These are phyloP conservation scores for Tetrapyrgos nigripes DNA, from an alignment of 1,284 basidiomycete genomes.

Conservation along the genomic window DNA sequence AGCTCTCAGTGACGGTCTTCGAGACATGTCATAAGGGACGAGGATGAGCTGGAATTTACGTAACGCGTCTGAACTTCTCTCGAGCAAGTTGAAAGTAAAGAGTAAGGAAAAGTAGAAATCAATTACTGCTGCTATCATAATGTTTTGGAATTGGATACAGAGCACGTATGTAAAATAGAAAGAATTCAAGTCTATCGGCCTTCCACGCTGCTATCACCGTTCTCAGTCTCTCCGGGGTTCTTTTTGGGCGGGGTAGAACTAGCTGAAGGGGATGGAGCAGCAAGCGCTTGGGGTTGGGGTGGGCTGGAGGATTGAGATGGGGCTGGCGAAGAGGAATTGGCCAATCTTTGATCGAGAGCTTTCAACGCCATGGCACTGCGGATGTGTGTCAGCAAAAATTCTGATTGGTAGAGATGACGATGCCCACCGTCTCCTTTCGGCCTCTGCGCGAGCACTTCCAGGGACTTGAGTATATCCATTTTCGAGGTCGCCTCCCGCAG, in stretches of 20 bases:
- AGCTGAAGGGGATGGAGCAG: slow-evolving; percentile 43
- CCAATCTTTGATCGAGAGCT: slow-evolving; percentile 92
- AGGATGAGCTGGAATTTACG: slow-evolving; percentile 1
- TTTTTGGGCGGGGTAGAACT: slow-evolving; percentile 39
- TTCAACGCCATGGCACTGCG: slow-evolving; percentile 90
- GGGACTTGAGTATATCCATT: slow-evolving; percentile 78
- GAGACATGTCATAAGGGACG: slow-evolving; percentile 14
- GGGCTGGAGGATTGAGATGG: slow-evolving; percentile 47
- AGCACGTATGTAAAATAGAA: slow-evolving; percentile 2
- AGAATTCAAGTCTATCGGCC: not conserved
- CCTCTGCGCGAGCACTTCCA: slow-evolving; percentile 89
- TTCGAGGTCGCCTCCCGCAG: slow-evolving; percentile 72
- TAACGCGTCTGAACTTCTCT: too few relatives aligned
- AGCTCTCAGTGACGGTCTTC: slow-evolving; percentile 29
- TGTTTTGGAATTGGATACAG: slow-evolving; percentile 11
- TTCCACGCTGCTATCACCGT: slow-evolving; percentile 12
- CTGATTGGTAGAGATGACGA: not conserved
- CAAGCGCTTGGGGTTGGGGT: slow-evolving; percentile 40
- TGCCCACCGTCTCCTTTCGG: slow-evolving; percentile 86
- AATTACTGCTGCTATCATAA: not conserved
- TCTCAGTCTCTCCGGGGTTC: slow-evolving; percentile 16
- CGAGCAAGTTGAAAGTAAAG: slow-evolving; percentile 1
- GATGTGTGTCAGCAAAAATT: not conserved
- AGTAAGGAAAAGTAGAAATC: slow-evolving; percentile 1
- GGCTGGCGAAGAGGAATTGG: slow-evolving; percentile 65